Conservation (phyloP, 164 flowering plant genomes). For the Sextonia rubra region DNA sequence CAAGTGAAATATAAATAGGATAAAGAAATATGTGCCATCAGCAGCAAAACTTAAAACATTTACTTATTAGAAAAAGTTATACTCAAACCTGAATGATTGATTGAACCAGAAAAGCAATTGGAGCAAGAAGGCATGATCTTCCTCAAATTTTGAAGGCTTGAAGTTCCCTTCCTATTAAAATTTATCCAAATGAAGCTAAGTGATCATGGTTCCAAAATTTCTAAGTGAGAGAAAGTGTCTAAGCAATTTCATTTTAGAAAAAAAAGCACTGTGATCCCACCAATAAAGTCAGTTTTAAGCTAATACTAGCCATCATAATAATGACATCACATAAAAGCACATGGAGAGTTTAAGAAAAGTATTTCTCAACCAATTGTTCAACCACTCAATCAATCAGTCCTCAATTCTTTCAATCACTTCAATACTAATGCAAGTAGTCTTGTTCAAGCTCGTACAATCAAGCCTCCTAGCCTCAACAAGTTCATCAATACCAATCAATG, state of each 20-base stretch:
- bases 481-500: too few relatives aligned
- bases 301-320: background rate
- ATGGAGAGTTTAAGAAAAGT: background rate
- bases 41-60: background rate
- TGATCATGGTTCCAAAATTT: background rate
- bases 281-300: background rate
- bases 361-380: too few relatives aligned
- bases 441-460: too few relatives aligned
- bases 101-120: constrained; percentile 98
- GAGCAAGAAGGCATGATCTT: constrained; percentile 83
- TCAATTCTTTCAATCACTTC: too few relatives aligned
- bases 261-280: background rate
- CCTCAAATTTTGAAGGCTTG: constrained; percentile 64
- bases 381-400: too few relatives aligned
- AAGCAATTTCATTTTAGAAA: background rate
- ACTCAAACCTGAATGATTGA: constrained; percentile 72
- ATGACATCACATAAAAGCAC: background rate
- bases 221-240: background rate
- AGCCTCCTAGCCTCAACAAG: too few relatives aligned
- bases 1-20: too few relatives aligned
- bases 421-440: too few relatives aligned
- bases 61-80: background rate
- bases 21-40: too few relatives aligned
- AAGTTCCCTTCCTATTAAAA: constrained; percentile 79
- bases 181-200: background rate